Evolutionary conservation across 306 rosid species (phyloP).

Genomic region (Abrus pulchellus): DNA sequence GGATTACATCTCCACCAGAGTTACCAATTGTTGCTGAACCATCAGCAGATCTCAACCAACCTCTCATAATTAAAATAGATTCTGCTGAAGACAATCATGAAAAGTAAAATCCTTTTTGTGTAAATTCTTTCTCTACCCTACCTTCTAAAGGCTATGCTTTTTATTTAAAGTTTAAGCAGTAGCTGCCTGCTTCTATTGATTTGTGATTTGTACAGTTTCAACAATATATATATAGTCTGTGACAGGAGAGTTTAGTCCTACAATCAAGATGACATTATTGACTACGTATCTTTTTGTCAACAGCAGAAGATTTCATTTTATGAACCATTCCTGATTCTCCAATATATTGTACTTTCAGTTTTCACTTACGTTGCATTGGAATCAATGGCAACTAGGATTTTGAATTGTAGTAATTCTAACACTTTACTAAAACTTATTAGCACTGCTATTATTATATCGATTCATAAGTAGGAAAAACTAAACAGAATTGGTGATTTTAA

Average conservation of each 20-base stretch:
- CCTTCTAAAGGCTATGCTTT: slow-evolving; percentile 48
- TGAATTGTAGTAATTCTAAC: neutral
- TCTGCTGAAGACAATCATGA: slow-evolving; percentile 62
- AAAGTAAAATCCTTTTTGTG: slow-evolving; percentile 61
- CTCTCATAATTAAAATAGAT: slow-evolving; percentile 85
- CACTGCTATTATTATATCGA: too few relatives aligned
- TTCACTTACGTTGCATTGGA: neutral
- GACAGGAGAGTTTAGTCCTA: slow-evolving; percentile 48
- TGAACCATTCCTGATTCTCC: slow-evolving; percentile 20
- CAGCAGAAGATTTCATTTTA: slow-evolving; percentile 28
- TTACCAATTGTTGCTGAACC: slow-evolving; percentile 69
- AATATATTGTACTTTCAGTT: neutral
- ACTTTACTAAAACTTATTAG: neutral
- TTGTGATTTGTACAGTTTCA: slow-evolving; percentile 64
- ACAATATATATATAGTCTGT: slow-evolving; percentile 54
- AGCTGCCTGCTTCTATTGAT: slow-evolving; percentile 46
- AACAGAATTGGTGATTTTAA: too few relatives aligned
- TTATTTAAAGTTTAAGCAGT: slow-evolving; percentile 42
- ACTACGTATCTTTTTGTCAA: slow-evolving; percentile 35
- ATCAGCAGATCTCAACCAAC: slow-evolving; percentile 70
- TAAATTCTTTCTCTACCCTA: slow-evolving; percentile 69
- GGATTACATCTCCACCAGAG: slow-evolving; percentile 51
- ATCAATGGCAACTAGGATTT: neutral
- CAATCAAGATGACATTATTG: slow-evolving; percentile 34
- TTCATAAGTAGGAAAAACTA: too few relatives aligned